Conservation (phyloP, 2,329 filamentous ascomycete genomes). For the Aureobasidium sp. region DNA sequence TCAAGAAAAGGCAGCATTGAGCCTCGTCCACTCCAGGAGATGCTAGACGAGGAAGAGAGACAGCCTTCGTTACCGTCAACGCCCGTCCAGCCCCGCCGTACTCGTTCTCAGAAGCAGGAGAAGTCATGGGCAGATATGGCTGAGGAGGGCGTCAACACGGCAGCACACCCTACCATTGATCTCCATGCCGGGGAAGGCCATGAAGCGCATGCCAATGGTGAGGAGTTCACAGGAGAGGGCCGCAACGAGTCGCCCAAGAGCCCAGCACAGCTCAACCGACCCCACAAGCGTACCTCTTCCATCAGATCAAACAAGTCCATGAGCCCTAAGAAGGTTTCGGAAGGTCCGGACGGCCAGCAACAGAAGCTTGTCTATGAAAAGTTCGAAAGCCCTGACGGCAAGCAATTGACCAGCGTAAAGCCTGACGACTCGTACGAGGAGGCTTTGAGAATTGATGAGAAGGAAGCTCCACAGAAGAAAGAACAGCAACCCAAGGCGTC, state of each 20-base stretch:
- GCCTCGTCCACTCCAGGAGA: constrained; percentile 28
- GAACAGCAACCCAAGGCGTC: constrained; percentile 19
- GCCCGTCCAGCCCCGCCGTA: constrained; percentile 4
- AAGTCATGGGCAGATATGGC: constrained; percentile 36
- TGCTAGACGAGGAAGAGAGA: constrained; percentile 29
- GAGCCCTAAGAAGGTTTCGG: constrained; percentile 17
- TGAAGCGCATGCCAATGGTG: constrained; percentile 20
- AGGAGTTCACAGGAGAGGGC: constrained; percentile 22
- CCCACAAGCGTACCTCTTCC: constrained; percentile 26
- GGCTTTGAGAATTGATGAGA: constrained; percentile 27
- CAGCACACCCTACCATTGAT: constrained; percentile 12
- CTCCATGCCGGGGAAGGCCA: constrained; percentile 17
- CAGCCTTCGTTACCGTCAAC: constrained; percentile 20
- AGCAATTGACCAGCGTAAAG: constrained; percentile 40
- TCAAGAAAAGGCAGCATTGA: constrained; percentile 24
- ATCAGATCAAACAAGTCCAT: background rate
- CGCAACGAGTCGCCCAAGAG: constrained; percentile 24
- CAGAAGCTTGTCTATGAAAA: constrained; percentile 37
- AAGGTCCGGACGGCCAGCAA: constrained; percentile 16
- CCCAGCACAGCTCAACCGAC: constrained; percentile 22
- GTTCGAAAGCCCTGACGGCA: constrained; percentile 37
- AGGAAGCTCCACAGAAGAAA: constrained; percentile 20
- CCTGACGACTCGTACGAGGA: constrained; percentile 34
- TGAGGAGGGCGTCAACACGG: constrained; percentile 13
- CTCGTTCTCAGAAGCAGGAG: constrained; percentile 1